phyloP scores from a whole-genome alignment of 2,329 filamentous ascomycete genomes.

The Cytospora leucostoma region DNA sequence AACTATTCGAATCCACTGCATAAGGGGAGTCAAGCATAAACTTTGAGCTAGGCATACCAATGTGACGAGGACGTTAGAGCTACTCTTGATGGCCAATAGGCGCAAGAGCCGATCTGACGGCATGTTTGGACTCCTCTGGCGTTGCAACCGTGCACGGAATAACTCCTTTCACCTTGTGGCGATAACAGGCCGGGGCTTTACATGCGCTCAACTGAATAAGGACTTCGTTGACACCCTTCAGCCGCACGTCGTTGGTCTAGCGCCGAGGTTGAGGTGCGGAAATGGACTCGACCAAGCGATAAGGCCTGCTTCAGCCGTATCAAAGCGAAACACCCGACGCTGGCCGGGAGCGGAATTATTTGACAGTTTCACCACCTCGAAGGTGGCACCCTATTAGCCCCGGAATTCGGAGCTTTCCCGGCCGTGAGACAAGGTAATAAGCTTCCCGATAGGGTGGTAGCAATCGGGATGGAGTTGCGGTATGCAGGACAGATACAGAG shows the following conservation, averaged over 20 bases:
- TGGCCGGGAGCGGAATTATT: constrained; percentile 23
- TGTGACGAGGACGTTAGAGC: neutral
- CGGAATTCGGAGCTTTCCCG: constrained; percentile 1
- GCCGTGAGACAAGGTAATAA: neutral
- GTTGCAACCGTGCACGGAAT: constrained; percentile 1
- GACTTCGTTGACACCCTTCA: constrained; percentile 19
- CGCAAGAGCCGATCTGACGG: constrained; percentile 14
- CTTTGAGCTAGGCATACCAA: constrained; percentile 1
- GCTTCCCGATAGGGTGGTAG: constrained; percentile 8
- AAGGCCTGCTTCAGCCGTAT: constrained; percentile 19
- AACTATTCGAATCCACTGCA: neutral
- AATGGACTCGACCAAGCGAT: constrained; percentile 20
- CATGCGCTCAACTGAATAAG: constrained; percentile 10
- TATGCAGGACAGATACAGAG: constrained; percentile 5
- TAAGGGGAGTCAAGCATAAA: constrained; percentile 22
- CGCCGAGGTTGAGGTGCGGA: constrained; percentile 13
- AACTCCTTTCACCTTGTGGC: constrained; percentile 1
- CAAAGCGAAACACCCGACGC: constrained; percentile 23
- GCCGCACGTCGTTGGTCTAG: constrained; percentile 17
- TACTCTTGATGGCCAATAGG: constrained; percentile 16
- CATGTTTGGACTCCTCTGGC: constrained; percentile 13
- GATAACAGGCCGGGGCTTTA: constrained; percentile 13
- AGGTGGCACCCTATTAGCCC: neutral
- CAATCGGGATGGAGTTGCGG: neutral
- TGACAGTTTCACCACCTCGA: neutral